Evolutionary conservation across 495 filamentous ascomycete genomes (phyloP).

Genomic region (Pseudevernia furfuracea): DNA sequence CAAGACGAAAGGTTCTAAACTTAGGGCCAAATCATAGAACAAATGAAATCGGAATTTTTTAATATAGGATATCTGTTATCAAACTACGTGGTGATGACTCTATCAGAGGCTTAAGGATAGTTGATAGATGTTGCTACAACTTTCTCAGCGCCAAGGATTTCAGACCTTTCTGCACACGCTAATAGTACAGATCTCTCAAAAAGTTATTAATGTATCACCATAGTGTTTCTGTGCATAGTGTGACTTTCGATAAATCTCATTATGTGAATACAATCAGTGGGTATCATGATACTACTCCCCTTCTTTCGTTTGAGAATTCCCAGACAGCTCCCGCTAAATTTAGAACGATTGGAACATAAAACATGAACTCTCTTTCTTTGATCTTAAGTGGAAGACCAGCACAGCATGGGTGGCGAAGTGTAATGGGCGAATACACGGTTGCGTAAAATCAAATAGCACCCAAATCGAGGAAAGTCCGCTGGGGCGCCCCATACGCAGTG

Average conservation of each 20-base stretch:
- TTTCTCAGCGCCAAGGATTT: too few relatives aligned
- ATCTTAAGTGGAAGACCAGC: background rate
- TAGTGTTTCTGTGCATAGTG: background rate
- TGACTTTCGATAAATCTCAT: background rate
- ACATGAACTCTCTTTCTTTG: background rate
- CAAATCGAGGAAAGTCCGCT: constrained; percentile 18
- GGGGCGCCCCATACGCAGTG: constrained; percentile 7
- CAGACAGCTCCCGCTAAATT: background rate
- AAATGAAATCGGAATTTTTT: too few relatives aligned
- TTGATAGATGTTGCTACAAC: too few relatives aligned
- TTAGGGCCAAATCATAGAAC: too few relatives aligned
- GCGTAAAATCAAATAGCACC: constrained; percentile 4
- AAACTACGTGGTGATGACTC: too few relatives aligned
- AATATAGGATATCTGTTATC: too few relatives aligned
- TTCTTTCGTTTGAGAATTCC: background rate
- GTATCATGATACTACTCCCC: background rate
- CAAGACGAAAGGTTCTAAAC: too few relatives aligned
- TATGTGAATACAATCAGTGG: background rate
- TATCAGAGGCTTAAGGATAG: too few relatives aligned
- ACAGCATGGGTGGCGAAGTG: background rate
- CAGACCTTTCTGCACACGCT: too few relatives aligned
- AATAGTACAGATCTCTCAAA: background rate
- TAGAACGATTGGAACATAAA: background rate
- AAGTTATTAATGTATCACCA: background rate
- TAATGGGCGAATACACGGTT: background rate